Evolutionary conservation across 1,139 yeast species (phyloP).

Genomic region (Candida sp.): DNA sequence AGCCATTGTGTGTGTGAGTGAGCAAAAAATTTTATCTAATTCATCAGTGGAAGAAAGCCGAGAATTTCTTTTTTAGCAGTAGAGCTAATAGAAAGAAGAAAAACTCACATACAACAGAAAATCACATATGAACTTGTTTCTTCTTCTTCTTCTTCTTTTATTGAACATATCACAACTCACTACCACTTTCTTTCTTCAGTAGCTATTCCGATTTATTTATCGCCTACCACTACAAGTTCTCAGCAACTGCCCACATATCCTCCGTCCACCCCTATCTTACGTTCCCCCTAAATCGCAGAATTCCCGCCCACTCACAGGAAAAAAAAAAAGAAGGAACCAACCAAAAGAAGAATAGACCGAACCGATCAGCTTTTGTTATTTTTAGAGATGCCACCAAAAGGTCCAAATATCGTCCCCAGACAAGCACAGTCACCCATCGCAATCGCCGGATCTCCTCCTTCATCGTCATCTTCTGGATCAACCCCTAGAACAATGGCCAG

Average conservation of each 20-base stretch:
- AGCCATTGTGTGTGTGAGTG: not conserved
- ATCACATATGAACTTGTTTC: not conserved
- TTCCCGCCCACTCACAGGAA: not conserved
- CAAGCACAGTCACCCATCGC: constrained; percentile 39
- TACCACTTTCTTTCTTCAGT: no score
- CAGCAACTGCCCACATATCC: not conserved
- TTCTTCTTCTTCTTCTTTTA: not conserved
- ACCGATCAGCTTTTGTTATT: constrained; percentile 7
- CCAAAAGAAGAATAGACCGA: not conserved
- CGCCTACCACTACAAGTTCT: no score
- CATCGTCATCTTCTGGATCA: constrained; percentile 15
- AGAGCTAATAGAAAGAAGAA: not conserved
- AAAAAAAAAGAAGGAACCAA: not conserved
- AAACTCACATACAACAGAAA: not conserved
- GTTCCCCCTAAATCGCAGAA: not conserved
- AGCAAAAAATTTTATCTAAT: constrained; percentile 21
- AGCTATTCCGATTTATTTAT: no score
- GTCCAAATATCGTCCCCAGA: constrained; percentile 41
- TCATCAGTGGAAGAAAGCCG: constrained; percentile 19
- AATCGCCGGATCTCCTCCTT: constrained; percentile 25
- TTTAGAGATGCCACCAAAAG: constrained; percentile 25
- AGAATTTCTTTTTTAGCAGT: not conserved
- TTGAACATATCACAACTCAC: not conserved
- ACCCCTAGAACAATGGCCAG: constrained; percentile 17
- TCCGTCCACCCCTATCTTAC: no score